Percentiles rank a stretch among this genome's conserved stretches.
phyloP scores from a whole-genome alignment of 2,329 filamentous ascomycete species.

The Talaromyces piceae region DNA sequence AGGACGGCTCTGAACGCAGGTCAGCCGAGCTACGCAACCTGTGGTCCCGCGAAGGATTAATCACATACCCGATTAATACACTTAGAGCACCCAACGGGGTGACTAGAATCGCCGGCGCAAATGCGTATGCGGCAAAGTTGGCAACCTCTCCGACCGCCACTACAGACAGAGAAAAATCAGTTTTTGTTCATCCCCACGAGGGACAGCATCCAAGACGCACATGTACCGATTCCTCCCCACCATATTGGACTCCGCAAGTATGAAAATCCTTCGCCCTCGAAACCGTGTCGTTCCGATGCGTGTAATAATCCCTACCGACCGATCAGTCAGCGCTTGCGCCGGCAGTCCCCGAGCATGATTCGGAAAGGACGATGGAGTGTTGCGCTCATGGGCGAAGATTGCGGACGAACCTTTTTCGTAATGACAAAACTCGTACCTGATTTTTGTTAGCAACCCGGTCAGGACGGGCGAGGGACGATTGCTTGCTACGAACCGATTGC shows the following conservation, averaged over 20 bases:
- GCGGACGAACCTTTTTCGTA: conserved; percentile 76
- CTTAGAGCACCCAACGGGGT: conserved; percentile 89
- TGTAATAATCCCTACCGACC: conserved; percentile 71
- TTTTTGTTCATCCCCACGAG: not conserved
- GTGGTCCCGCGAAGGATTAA: conserved; percentile 3
- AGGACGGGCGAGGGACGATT: not conserved
- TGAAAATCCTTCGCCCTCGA: conserved; percentile 91
- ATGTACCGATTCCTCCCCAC: conserved; percentile 90
- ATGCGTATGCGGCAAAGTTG: conserved; percentile 97
- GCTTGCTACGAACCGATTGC: conserved; percentile 31
- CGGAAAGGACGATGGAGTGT: not conserved
- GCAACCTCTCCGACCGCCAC: conserved; percentile 90
- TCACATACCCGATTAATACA: conserved; percentile 70
- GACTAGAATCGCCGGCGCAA: conserved; percentile 96
- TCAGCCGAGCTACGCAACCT: conserved; percentile 12
- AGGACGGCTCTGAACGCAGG: conserved; percentile 62
- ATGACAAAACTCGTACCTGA: conserved; percentile 94
- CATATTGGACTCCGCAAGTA: conserved; percentile 93
- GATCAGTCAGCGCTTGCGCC: not conserved
- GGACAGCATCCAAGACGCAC: conserved; percentile 47
- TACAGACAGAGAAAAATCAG: conserved; percentile 28
- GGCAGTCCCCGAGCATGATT: no score
- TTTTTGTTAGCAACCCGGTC: not conserved
- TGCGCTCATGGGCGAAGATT: not conserved
- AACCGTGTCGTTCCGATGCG: conserved; percentile 84